A percentile compares a stretch with the other conserved stretches of the same genome.
Evolutionary conservation across 208 protist species (phyloP).

Genomic region (Willaertia magna): DNA sequence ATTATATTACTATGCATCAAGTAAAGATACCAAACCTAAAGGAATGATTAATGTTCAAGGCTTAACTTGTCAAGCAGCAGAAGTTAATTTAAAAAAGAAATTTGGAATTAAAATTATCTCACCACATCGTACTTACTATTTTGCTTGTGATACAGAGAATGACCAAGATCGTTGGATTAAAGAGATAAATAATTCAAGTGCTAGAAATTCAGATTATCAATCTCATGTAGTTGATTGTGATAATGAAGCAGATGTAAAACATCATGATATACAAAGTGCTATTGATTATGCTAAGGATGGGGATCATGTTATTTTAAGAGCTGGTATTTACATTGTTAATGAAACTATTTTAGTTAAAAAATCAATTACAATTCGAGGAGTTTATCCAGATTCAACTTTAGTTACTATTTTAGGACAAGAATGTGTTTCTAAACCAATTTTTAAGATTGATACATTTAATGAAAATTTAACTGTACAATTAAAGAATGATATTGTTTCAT

Average conservation of each 20-base stretch:
- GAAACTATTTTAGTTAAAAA: not conserved
- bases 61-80: not conserved
- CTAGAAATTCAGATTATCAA: not conserved
- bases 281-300: not conserved
- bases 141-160: not conserved
- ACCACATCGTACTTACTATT: not conserved
- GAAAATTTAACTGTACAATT: not conserved
- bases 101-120: not conserved
- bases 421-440: not conserved
- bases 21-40: not conserved
- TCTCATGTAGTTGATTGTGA: not conserved
- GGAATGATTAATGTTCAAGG: slow-evolving; percentile 1
- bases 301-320: not conserved
- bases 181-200: not conserved
- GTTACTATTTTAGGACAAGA: not conserved
- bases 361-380: not conserved
- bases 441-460: not conserved
- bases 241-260: not conserved
- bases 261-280: not conserved
- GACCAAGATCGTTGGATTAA: not conserved
- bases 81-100: not conserved
- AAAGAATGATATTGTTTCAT: not conserved
- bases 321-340: not conserved
- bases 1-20: not conserved
- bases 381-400: not conserved